These are phyloP conservation scores for Scheffersomyces stambukii DNA, from an alignment of 1,139 yeast genomes.

Conservation along the genomic window DNA sequence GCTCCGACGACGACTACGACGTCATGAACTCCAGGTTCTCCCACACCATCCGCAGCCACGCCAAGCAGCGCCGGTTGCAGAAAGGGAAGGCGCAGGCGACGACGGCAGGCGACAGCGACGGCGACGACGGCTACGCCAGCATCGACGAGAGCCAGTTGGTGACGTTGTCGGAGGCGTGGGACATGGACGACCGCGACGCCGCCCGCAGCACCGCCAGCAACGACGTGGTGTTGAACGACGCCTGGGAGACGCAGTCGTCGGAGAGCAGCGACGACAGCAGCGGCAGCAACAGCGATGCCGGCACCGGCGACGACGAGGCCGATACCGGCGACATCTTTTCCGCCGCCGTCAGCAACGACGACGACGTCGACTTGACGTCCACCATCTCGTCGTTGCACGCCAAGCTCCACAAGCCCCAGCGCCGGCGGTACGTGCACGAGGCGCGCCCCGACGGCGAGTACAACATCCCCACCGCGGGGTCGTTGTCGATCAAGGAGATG, in stretches of 20 bases:
- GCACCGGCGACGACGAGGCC: conserved; percentile 21
- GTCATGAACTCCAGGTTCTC: conserved; percentile 63
- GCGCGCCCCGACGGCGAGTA: conserved; percentile 68
- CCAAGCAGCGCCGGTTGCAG: conserved; percentile 30
- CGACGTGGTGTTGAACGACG: conserved; percentile 35
- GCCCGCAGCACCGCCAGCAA: conserved; percentile 11
- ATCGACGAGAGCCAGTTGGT: conserved; percentile 72
- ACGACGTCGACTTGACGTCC: conserved; percentile 30
- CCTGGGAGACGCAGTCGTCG: conserved; percentile 32
- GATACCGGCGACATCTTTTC: conserved; percentile 13
- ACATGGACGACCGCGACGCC: conserved; percentile 58
- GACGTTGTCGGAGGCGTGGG: conserved; percentile 86
- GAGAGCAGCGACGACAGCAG: conserved; percentile 13
- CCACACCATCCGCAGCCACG: conserved; percentile 59
- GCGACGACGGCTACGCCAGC: conserved; percentile 49
- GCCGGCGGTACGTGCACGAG: conserved; percentile 44
- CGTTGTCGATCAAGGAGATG: conserved; percentile 70
- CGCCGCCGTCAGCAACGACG: conserved; percentile 21
- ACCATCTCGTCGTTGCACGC: conserved; percentile 31
- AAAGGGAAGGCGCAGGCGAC: conserved; percentile 15
- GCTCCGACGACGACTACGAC: conserved; percentile 72
- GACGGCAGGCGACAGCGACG: conserved; percentile 22
- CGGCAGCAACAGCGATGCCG: conserved; percentile 22
- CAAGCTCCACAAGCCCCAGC: conserved; percentile 30
- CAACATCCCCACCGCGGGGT: conserved; percentile 56